Conservation (phyloP, 371 early-diverging fungal genomes). For the Syncephalastrum racemosum region DNA sequence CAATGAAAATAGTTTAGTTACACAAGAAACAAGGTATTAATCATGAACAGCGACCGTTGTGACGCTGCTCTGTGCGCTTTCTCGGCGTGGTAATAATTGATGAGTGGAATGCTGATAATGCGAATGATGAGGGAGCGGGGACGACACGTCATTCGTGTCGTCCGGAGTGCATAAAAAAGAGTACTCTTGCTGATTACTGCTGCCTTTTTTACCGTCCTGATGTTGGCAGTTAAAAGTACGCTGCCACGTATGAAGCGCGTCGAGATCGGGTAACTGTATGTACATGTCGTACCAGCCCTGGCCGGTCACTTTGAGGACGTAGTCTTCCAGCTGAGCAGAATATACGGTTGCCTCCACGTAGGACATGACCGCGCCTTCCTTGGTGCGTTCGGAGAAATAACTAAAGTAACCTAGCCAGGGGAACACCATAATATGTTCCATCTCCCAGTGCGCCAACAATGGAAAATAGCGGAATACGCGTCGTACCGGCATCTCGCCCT, state of each 20-base stretch:
- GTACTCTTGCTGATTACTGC: no score
- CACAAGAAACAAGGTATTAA: constrained; percentile 3
- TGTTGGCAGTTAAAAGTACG: constrained; percentile 26
- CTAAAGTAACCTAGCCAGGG: constrained; percentile 57
- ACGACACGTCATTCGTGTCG: background rate
- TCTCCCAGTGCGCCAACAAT: constrained; percentile 56
- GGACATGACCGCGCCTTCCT: constrained; percentile 48
- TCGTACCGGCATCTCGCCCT: constrained; percentile 54
- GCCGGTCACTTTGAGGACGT: constrained; percentile 54
- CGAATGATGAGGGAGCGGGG: background rate
- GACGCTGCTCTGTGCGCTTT: constrained; percentile 15
- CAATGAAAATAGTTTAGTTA: constrained; percentile 1
- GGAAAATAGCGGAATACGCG: constrained; percentile 56
- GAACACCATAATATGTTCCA: constrained; percentile 58
- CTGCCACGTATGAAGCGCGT: constrained; percentile 50
- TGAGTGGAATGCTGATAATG: constrained; percentile 5
- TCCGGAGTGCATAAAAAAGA: background rate
- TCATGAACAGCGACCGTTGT: constrained; percentile 8
- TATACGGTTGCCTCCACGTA: constrained; percentile 46
- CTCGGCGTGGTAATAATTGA: constrained; percentile 5
- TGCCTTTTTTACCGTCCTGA: constrained; percentile 4
- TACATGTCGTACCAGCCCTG: constrained; percentile 49
- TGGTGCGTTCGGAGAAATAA: constrained; percentile 49
- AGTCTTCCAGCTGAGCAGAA: constrained; percentile 46
- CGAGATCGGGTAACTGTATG: constrained; percentile 51